Evolutionary conservation across 495 filamentous ascomycete genomes (phyloP).

Genomic region (Neurospora africana): DNA sequence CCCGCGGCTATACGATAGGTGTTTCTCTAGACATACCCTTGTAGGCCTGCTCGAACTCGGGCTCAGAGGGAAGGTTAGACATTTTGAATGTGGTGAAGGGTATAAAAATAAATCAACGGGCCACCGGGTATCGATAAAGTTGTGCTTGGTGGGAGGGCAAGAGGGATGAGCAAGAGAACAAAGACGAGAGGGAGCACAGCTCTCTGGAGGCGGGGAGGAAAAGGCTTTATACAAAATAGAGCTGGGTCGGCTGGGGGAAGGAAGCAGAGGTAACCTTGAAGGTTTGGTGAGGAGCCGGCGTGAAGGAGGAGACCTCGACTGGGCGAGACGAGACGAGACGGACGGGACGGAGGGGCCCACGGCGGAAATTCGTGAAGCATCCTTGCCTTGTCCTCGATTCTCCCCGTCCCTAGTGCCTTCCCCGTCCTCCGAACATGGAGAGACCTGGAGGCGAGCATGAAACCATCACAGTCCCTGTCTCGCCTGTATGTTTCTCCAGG

Average conservation of each 20-base stretch:
- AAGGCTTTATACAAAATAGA: background rate
- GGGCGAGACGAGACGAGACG: constrained; percentile 5
- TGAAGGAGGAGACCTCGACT: background rate
- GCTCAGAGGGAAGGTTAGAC: constrained; percentile 80
- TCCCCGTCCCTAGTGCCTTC: background rate
- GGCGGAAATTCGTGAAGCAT: background rate
- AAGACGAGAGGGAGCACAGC: background rate
- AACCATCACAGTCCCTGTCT: background rate
- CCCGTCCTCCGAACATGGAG: background rate
- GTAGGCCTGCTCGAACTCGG: constrained; percentile 98
- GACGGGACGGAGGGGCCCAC: background rate
- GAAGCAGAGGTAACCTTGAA: constrained; percentile 1
- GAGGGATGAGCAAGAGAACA: constrained; percentile 3
- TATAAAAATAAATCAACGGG: background rate
- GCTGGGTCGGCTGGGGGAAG: background rate
- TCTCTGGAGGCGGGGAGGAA: constrained; percentile 5
- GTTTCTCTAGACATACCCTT: constrained; percentile 49
- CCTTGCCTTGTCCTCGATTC: background rate
- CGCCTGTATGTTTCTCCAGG: background rate
- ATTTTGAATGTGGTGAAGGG: constrained; percentile 35
- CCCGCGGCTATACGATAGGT: background rate
- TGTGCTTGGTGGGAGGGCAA: constrained; percentile 3
- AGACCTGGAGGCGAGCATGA: background rate
- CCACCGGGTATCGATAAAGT: constrained; percentile 8
- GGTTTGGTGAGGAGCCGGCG: background rate